Evolutionary conservation across 495 filamentous ascomycete species (phyloP), one percentile per base, ranked within the genome.

Genomic region (Trypethelium eluteriae): DNA sequence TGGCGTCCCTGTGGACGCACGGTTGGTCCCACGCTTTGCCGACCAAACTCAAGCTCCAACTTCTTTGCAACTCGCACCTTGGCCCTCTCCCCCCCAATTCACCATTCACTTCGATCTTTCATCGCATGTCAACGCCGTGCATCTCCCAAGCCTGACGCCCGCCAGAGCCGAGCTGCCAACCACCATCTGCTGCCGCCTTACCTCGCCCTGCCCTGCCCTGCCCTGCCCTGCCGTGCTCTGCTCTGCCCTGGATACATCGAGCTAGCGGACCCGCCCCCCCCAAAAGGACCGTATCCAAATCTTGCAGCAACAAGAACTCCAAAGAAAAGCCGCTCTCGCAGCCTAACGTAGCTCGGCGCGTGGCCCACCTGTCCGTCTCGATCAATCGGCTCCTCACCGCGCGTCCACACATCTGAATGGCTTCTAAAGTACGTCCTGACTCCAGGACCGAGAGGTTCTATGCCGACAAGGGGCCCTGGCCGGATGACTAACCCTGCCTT

Each of bases 341-440:
- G 25, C 53, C 53, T 59, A 32, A 59, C 53, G 3, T 59, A 7
- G 53, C 14, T 14, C 14, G 25, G 53, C 36, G 53, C 53, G 3
- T 59, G n/a, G 53, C 18, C 25, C 25, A 7, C 32, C 25, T 59
- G 53, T 59, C 25, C 49, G 25, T 18, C 5, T 18, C 49, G 12
- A 59, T 59, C 53, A 59, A 36, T 35, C 5, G 6, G 34, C 25
- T 36, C 36, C 18, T 36, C 53, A 6, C 18, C 32, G 53, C 9
- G 7, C 25, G 6, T 10, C 5, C 32, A 34, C 25, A 35, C 25
- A 59, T 59, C 53, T 59, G 53, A 68, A 72, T 72, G 70, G 70
- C 70, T 50, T 72, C 70, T 11, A 72, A 71, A 69, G 70, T 74
- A 39, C 63, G 66, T 66, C 34, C 64, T 39, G 9, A 35, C 38